A percentile compares a stretch with the other conserved stretches of the same genome.
phyloP scores from a whole-genome alignment of 805 yeast species.

The Wickerhamomyces canadensis region DNA sequence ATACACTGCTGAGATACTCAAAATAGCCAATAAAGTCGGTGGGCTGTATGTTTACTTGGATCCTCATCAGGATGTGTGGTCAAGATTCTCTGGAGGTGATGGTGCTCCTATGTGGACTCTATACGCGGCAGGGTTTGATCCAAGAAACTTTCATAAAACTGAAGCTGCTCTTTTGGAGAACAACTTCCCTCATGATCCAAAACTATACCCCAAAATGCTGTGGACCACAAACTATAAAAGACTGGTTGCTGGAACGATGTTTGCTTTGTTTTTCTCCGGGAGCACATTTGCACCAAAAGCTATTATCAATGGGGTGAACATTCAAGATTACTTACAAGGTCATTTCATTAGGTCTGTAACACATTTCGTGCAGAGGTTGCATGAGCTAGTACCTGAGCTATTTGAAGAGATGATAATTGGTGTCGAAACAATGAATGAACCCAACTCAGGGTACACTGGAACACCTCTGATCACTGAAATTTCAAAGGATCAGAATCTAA shows the following conservation, averaged over 20 bases:
- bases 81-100: constrained; percentile 80
- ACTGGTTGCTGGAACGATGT: constrained; percentile 74
- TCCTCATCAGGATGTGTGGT: constrained; percentile 95
- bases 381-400: constrained; percentile 36
- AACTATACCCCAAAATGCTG: constrained; percentile 71
- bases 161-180: constrained; percentile 82
- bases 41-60: constrained; percentile 78
- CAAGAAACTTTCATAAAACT: constrained; percentile 60
- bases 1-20: constrained; percentile 58
- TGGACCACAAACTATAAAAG: constrained; percentile 88
- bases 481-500: constrained; percentile 60
- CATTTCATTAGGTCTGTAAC: constrained; percentile 54
- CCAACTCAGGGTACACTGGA: constrained; percentile 72
- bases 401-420: constrained; percentile 57
- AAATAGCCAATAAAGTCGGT: constrained; percentile 53
- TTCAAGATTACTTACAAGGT: constrained; percentile 70
- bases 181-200: constrained; percentile 32
- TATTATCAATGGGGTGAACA: constrained; percentile 61
- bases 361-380: constrained; percentile 38
- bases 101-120: constrained; percentile 96
- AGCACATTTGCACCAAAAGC: constrained; percentile 71
- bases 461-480: constrained; percentile 44
- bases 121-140: constrained; percentile 83
- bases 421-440: constrained; percentile 82
- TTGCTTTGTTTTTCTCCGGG: constrained; percentile 82